Base-by-base conservation (phyloP, 73 alveolate genomes). In the Urostyla sp. region DNA sequence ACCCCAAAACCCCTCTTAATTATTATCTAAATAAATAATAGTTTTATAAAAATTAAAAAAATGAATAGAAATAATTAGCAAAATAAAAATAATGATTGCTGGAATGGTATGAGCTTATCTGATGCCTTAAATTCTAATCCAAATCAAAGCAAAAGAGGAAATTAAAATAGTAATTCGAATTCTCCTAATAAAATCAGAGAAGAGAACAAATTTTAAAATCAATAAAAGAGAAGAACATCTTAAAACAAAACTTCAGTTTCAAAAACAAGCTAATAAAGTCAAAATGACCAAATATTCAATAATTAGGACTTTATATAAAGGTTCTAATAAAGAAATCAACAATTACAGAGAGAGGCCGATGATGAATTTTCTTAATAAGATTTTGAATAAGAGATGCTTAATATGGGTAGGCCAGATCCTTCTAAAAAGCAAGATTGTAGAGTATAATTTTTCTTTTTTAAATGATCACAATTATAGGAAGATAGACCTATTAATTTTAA, bases 401-500 rank as follows among this genome's bases (percentile, higher is more conserved):
- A 43, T 13, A 24, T 3, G 5, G 6, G 18, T 13, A 63, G 79
- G 79, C 79, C 79, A 20, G 60, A 63, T 46, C 79, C 79, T 20
- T 63, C 79, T 24, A 63, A 37, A 63, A 63, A 63, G 24, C 26
- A 63, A 38, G 44, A 43, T n/a, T 63, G 79, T 46, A 63, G 28
- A 40, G 76, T 59, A 59, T 4, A 8, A 31, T 34, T 2, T 18
- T 2, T 7, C 4, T 10, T 10, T 8, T 30, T 16, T 59, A 11
- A 35, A 4, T 11, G 18, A 35, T 11, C n/a, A n/a, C n/a, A 40
- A 40, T 57, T 45, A 10, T 55, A 46, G 67, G 87, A 87, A 18
- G 27, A 61, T 44, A 60, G 94, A 26, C 97, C 97, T 10, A 91
- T 91, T 40, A 55, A 54, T 43, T 54, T 89, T 72, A 93, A 93